phyloP scores from a whole-genome alignment of 2,329 filamentous ascomycete genomes.

The Talaromyces sp. region DNA sequence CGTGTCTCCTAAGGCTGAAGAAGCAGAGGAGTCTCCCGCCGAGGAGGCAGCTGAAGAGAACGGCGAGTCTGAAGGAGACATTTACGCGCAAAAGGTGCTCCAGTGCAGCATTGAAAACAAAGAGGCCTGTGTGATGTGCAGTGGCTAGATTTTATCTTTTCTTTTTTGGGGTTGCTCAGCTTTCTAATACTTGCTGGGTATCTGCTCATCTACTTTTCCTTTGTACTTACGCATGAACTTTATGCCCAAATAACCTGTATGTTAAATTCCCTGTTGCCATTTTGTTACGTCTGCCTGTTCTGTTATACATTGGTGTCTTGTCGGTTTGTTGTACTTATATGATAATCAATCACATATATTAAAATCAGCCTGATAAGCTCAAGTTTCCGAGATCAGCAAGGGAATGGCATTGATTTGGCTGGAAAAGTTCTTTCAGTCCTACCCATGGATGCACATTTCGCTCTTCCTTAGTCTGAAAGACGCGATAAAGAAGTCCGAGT shows the following conservation, averaged over 20 bases:
- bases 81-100: constrained; percentile 88
- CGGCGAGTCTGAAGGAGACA: constrained; percentile 76
- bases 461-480: background rate
- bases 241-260: background rate
- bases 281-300: background rate
- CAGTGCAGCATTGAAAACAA: constrained; percentile 97
- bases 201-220: background rate
- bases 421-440: background rate
- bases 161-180: background rate
- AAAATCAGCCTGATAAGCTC: background rate
- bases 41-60: constrained; percentile 66
- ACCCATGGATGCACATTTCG: no score
- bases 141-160: constrained; percentile 34
- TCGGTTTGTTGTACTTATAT: background rate
- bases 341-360: background rate
- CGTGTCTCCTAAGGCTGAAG: constrained; percentile 58
- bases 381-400: background rate
- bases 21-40: constrained; percentile 55
- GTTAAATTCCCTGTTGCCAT: background rate
- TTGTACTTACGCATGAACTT: background rate
- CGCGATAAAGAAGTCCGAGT: background rate
- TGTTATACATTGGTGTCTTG: background rate
- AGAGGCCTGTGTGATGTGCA: constrained; percentile 95
- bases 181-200: background rate
- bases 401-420: background rate